These are phyloP conservation scores for Botrytis aclada DNA, from an alignment of 2,329 filamentous ascomycete species.

Conservation along the genomic window DNA sequence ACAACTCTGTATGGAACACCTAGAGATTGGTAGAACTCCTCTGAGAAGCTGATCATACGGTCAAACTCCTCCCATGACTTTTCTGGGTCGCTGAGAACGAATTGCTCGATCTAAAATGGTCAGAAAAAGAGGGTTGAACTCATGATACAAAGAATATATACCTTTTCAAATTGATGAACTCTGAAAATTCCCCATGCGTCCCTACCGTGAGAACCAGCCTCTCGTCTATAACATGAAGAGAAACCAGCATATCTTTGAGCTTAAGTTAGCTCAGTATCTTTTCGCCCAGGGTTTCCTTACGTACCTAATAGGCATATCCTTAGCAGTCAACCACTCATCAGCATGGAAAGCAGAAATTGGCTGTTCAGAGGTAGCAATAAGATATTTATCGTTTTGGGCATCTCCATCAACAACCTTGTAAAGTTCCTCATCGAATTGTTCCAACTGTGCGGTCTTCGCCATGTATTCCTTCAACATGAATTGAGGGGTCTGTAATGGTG, in stretches of 20 bases:
- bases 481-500: conserved; percentile 78
- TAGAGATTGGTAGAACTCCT: conserved; percentile 93
- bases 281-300: conserved; percentile 7
- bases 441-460: conserved; percentile 96
- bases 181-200: conserved; percentile 98
- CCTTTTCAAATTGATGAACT: conserved; percentile 97
- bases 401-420: conserved; percentile 95
- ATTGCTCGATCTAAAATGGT: conserved; percentile 66
- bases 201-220: conserved; percentile 86
- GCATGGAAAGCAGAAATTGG: conserved; percentile 90
- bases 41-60: conserved; percentile 83
- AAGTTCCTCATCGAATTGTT: conserved; percentile 95
- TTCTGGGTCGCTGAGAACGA: conserved; percentile 77
- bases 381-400: conserved; percentile 80
- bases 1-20: conserved; percentile 88
- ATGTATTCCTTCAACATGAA: conserved; percentile 96
- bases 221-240: conserved; percentile 92
- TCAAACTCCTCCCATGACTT: conserved; percentile 93
- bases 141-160: conserved; percentile 36
- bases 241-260: conserved; percentile 69
- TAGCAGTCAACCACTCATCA: conserved; percentile 84
- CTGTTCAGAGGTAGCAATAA: conserved; percentile 83
- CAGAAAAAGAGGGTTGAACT: conserved; percentile 25
- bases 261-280: conserved; percentile 16
- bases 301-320: conserved; percentile 84